These are phyloP conservation scores for Corymbia citriodora DNA, from an alignment of 441 rosid species.

Conservation along the genomic window DNA sequence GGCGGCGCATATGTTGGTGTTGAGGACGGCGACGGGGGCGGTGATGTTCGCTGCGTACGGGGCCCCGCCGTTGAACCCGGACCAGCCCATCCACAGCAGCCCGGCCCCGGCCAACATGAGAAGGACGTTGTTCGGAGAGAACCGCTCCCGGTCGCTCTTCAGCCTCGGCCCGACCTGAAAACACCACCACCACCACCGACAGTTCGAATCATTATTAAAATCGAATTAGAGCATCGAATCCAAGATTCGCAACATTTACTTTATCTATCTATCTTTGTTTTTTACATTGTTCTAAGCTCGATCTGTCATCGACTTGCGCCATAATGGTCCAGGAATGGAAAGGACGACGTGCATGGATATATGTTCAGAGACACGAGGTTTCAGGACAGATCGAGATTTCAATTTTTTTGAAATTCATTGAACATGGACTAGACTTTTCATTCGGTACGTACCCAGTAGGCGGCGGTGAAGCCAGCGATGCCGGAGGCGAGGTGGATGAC, in stretches of 20 bases:
- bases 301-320: neutral
- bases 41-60: neutral
- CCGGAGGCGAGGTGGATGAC: neutral
- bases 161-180: neutral
- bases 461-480: neutral
- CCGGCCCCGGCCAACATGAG: neutral
- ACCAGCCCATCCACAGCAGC: neutral
- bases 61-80: neutral
- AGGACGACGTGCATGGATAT: neutral
- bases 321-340: neutral
- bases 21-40: neutral
- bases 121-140: neutral
- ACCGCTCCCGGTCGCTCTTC: neutral
- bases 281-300: neutral
- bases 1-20: neutral
- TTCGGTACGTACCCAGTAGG: neutral
- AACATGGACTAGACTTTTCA: neutral
- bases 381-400: neutral
- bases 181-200: neutral
- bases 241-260: neutral
- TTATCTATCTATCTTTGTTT: neutral
- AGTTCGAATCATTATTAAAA: neutral
- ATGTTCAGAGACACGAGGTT: neutral
- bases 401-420: rapidly evolving
- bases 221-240: neutral